These are phyloP conservation scores for Thermothelomyces thermophilus DNA, from an alignment of 2,329 filamentous ascomycete species.

Conservation along the genomic window DNA sequence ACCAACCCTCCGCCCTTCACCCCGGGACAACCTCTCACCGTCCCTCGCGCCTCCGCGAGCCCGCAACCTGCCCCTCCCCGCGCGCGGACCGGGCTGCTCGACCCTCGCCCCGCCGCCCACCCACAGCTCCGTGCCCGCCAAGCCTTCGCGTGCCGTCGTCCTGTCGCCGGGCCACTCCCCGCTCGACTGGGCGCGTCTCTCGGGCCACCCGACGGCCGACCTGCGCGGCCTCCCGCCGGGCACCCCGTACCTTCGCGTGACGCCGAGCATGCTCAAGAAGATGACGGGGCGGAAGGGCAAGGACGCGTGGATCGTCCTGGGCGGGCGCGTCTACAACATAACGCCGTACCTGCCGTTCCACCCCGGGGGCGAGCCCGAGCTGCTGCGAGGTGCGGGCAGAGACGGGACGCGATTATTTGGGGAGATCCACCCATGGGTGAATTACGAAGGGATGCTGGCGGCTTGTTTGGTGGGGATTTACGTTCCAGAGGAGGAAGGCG, in stretches of 20 bases:
- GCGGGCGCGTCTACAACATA: slow-evolving; percentile 91
- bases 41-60: slow-evolving; percentile 14
- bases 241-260: slow-evolving; percentile 62
- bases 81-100: slow-evolving; percentile 19
- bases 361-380: slow-evolving; percentile 74
- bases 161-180: slow-evolving; percentile 89
- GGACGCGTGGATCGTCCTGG: slow-evolving; percentile 85
- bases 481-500: slow-evolving; percentile 50
- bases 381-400: slow-evolving; percentile 55
- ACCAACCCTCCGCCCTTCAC: slow-evolving; percentile 13
- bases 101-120: slow-evolving; percentile 49
- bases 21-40: slow-evolving; percentile 4
- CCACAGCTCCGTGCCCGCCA: slow-evolving; percentile 44
- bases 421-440: slow-evolving; percentile 65
- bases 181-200: slow-evolving; percentile 87
- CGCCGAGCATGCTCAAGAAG: slow-evolving; percentile 69
- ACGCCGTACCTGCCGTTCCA: slow-evolving; percentile 85
- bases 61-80: slow-evolving; percentile 23
- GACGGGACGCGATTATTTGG: slow-evolving; percentile 59
- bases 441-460: slow-evolving; percentile 63
- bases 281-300: slow-evolving; percentile 78
- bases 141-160: slow-evolving; percentile 63
- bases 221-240: slow-evolving; percentile 55
- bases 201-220: slow-evolving; percentile 53
- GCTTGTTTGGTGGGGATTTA: slow-evolving; percentile 57